Percentiles rank a stretch among this genome's conserved stretches.
Evolutionary conservation across 2,329 filamentous ascomycete species (phyloP).

Genomic region (Aspergillus brasiliensis): DNA sequence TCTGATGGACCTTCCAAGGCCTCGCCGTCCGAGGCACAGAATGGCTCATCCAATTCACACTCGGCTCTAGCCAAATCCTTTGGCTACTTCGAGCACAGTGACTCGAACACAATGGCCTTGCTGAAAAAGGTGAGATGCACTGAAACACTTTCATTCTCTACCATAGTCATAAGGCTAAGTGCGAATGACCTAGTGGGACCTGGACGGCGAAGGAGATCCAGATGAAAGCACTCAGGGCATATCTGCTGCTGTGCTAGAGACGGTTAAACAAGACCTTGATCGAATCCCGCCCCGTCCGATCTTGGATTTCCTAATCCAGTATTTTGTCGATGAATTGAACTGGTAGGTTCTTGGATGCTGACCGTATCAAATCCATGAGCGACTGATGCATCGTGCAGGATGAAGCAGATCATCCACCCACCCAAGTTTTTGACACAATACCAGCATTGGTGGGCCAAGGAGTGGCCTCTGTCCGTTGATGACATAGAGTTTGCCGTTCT

Average conservation of each 20-base stretch:
- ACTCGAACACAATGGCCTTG: slow-evolving; percentile 9
- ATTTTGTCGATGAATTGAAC: slow-evolving; percentile 11
- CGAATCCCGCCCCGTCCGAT: slow-evolving; percentile 1
- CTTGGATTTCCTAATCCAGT: slow-evolving; percentile 7
- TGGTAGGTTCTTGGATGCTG: slow-evolving; percentile 1
- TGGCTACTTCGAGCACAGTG: slow-evolving; percentile 15
- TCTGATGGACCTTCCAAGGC: not conserved
- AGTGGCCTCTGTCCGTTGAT: not conserved
- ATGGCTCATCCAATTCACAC: not conserved
- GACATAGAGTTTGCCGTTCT: slow-evolving; percentile 9
- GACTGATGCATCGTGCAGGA: not conserved
- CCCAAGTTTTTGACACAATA: slow-evolving; percentile 9
- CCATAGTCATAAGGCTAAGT: not conserved
- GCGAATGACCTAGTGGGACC: not conserved
- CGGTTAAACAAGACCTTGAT: not conserved
- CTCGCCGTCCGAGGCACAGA: not conserved
- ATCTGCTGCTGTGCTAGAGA: not conserved
- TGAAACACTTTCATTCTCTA: too few species aligned
- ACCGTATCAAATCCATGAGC: not conserved
- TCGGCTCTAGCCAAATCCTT: slow-evolving; percentile 5
- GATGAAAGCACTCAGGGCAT: not conserved
- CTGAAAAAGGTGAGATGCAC: not conserved
- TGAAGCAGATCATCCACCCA: slow-evolving; percentile 9
- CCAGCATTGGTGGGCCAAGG: slow-evolving; percentile 9
- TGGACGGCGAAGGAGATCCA: not conserved